Conservation (phyloP, 345 rosid species). For the Camelina neglecta region DNA sequence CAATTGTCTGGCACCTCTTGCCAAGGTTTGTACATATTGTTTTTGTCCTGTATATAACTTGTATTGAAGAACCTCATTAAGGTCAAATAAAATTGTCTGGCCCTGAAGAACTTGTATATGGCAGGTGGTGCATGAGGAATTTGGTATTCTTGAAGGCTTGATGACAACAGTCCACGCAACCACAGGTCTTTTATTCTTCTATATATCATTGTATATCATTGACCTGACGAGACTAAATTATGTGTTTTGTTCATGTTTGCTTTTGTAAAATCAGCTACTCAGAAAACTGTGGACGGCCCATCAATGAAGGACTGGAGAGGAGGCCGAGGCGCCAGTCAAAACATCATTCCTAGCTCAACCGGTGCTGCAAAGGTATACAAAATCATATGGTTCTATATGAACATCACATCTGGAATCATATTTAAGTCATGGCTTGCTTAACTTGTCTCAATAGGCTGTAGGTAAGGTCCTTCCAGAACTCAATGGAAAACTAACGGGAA, state of each 20-base stretch:
- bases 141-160: conserved; percentile 89
- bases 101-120: conserved; percentile 13
- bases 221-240: not conserved
- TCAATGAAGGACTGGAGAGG: conserved; percentile 99
- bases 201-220: not conserved
- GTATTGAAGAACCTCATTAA: not conserved
- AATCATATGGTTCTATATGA: not conserved
- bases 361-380: conserved; percentile 90
- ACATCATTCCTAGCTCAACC: conserved; percentile 97
- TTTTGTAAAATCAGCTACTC: conserved; percentile 67
- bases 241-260: conserved; percentile 17
- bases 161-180: conserved; percentile 99
- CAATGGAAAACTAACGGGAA: conserved; percentile 96
- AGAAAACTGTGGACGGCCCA: conserved; percentile 95
- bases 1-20: conserved; percentile 98
- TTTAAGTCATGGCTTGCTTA: not conserved
- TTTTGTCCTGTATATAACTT: not conserved
- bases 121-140: conserved; percentile 94
- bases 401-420: not conserved
- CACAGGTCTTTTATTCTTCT: conserved; percentile 59
- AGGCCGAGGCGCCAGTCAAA: conserved; percentile 95
- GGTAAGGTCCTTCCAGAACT: conserved; percentile 98
- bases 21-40: conserved; percentile 63
- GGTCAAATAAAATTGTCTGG: conserved; percentile 9
- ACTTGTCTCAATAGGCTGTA: conserved; percentile 67